phyloP scores from a whole-genome alignment of 768 basidiomycete genomes.

The Pulveroboletus ravenelii region DNA sequence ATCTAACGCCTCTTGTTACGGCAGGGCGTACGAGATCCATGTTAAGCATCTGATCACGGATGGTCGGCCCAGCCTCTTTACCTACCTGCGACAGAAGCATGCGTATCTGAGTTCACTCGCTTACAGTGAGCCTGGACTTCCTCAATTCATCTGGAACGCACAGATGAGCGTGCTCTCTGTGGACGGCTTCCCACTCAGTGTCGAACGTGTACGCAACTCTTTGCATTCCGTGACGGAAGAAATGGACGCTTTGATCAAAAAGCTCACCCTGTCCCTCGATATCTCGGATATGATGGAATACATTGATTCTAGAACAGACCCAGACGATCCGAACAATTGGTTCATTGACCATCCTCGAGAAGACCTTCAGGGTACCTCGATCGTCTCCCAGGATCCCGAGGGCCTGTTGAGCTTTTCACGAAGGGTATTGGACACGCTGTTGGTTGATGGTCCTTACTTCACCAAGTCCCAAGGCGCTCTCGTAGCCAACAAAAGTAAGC shows the following conservation, averaged over 20 bases:
- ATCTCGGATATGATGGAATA: neutral
- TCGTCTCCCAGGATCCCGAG: neutral
- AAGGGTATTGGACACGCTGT: neutral
- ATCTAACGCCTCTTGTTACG: neutral
- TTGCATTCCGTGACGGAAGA: neutral
- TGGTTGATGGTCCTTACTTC: neutral
- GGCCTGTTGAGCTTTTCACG: neutral
- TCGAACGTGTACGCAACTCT: neutral
- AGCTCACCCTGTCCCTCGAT: neutral
- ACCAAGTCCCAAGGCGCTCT: neutral
- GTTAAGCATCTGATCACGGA: neutral
- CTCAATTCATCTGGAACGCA: neutral
- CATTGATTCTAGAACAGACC: neutral
- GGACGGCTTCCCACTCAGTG: neutral
- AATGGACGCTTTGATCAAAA: neutral
- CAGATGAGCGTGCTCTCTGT: neutral
- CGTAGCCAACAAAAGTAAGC: neutral
- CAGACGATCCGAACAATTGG: neutral
- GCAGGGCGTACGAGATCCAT: neutral
- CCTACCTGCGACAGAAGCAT: neutral
- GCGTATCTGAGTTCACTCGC: neutral
- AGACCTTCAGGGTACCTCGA: neutral
- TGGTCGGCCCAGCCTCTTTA: neutral
- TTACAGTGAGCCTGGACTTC: neutral
- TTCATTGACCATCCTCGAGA: neutral